These are phyloP conservation scores for Penicillium parvum DNA, from an alignment of 495 filamentous ascomycete species.

Conservation along the genomic window DNA sequence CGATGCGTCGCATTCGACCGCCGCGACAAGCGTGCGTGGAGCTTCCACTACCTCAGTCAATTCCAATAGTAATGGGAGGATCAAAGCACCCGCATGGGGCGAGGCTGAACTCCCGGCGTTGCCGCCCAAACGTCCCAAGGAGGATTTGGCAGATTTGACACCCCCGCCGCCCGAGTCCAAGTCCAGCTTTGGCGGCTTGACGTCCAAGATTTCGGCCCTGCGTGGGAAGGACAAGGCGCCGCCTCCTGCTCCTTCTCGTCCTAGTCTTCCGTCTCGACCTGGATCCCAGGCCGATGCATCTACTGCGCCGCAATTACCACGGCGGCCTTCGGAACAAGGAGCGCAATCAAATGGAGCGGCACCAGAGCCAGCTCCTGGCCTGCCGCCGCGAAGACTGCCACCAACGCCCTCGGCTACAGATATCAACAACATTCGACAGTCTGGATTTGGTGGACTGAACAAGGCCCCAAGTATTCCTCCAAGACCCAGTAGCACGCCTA, in stretches of 20 bases:
- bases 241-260: constrained; percentile 9
- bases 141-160: constrained; percentile 11
- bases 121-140: constrained; percentile 36
- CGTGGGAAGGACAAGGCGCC: constrained; percentile 16
- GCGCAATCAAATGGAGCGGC: constrained; percentile 11
- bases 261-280: constrained; percentile 13
- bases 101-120: constrained; percentile 40
- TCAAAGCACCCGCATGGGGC: constrained; percentile 44
- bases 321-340: constrained; percentile 24
- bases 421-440: constrained; percentile 30
- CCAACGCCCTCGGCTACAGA: constrained; percentile 28
- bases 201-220: constrained; percentile 17
- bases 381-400: constrained; percentile 32
- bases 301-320: constrained; percentile 28
- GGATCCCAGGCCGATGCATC: neutral
- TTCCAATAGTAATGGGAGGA: constrained; percentile 18
- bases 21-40: constrained; percentile 26
- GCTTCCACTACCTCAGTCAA: constrained; percentile 35
- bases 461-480: constrained; percentile 21
- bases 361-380: constrained; percentile 11
- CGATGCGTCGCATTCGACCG: constrained; percentile 34
- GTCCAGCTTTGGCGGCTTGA: constrained; percentile 15
- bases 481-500: constrained; percentile 15
- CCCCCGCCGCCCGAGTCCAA: constrained; percentile 24
- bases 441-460: constrained; percentile 40